Conservation (phyloP, 768 basidiomycete species). For the Boletus vinaceobasis region DNA sequence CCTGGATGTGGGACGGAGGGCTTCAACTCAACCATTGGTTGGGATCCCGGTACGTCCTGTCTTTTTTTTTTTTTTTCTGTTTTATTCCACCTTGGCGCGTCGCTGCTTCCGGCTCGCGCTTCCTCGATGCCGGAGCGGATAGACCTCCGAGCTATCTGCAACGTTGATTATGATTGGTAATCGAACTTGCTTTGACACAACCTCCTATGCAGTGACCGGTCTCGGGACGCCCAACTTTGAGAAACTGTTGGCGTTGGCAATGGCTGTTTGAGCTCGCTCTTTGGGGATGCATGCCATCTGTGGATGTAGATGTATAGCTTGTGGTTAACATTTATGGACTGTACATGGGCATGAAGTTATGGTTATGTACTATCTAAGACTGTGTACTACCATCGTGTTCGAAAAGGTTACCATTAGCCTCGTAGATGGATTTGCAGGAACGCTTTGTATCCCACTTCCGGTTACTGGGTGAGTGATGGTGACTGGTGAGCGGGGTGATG, state of each 20-base stretch:
- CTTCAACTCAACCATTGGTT: constrained; percentile 58
- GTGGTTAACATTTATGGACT: too few species aligned
- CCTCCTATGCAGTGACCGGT: constrained; percentile 44
- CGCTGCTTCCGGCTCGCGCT: background rate
- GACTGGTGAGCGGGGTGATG: too few species aligned
- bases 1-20: constrained; percentile 61
- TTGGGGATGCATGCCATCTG: too few species aligned
- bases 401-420: too few species aligned
- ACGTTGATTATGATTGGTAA: background rate
- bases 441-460: too few species aligned
- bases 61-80: too few species aligned
- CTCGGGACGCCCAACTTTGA: constrained; percentile 53
- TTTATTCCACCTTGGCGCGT: background rate
- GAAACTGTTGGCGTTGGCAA: constrained; percentile 40
- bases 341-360: too few species aligned
- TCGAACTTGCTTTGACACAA: background rate
- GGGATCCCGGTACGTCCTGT: constrained; percentile 51
- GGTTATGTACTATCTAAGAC: too few species aligned
- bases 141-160: background rate
- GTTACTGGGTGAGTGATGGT: too few species aligned
- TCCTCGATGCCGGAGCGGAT: background rate
- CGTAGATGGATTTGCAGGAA: too few species aligned
- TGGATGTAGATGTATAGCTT: too few species aligned
- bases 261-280: constrained; percentile 6
- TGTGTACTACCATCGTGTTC: too few species aligned